Conservation (phyloP, 176 grass and related monocot genomes). For the Metroxylon sagu region DNA sequence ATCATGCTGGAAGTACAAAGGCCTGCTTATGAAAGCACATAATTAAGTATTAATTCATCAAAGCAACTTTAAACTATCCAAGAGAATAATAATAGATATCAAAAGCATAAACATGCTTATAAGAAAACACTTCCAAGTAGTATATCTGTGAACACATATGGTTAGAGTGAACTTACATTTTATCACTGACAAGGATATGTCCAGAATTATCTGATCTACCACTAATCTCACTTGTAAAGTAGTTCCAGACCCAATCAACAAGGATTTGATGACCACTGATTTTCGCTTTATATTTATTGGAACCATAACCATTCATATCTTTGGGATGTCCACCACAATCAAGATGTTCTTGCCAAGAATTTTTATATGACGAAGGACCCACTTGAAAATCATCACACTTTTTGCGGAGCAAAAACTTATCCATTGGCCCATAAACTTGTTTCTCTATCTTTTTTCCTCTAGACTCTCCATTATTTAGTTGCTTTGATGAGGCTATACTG, state of each 20-base stretch:
- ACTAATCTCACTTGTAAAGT: conserved; percentile 41
- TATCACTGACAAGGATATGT: conserved; percentile 46
- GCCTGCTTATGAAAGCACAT: conserved; percentile 29
- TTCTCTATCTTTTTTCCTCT: conserved; percentile 19
- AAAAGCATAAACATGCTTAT: no score
- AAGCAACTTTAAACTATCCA: neutral
- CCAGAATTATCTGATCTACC: conserved; percentile 28
- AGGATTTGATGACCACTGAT: conserved; percentile 50
- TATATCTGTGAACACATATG: no score
- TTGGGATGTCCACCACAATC: conserved; percentile 10
- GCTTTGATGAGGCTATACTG: conserved; percentile 44
- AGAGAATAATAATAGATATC: no score
- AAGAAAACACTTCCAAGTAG: no score
- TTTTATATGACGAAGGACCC: conserved; percentile 15
- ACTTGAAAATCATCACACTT: conserved; percentile 6
- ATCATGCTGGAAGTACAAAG: conserved; percentile 88
- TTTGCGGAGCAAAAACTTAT: conserved; percentile 49
- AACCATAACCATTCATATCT: conserved; percentile 7
- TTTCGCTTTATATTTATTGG: conserved; percentile 1
- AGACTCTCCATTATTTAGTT: conserved; percentile 16
- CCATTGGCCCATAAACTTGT: conserved; percentile 54
- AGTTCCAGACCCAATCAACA: conserved; percentile 90
- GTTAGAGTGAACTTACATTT: conserved; percentile 47
- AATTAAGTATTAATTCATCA: neutral
- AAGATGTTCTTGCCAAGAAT: conserved; percentile 32